Percentiles rank a stretch among this genome's conserved stretches.
Conservation (phyloP, 169 alveolate genomes). For the Plasmodium sp. region DNA sequence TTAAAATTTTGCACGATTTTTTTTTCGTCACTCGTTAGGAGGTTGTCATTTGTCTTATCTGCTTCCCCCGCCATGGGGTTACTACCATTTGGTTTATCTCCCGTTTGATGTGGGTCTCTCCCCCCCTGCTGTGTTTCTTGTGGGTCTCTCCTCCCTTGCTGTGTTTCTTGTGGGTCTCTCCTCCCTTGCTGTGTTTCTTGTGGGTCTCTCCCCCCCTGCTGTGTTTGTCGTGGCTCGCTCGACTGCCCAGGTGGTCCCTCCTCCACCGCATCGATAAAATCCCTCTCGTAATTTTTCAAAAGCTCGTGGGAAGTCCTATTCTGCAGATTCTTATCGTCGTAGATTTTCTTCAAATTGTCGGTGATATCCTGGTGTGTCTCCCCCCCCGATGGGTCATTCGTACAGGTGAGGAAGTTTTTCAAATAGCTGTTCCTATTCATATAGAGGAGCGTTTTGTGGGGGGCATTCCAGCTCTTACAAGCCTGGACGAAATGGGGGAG, state of each 20-base stretch:
- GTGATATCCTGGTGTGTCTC: slow-evolving; percentile 49
- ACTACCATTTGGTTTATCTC: not conserved
- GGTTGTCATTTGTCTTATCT: not conserved
- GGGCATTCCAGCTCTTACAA: slow-evolving; percentile 82
- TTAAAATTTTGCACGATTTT: slow-evolving; percentile 63
- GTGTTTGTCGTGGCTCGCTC: not conserved
- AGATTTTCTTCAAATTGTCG: slow-evolving; percentile 25
- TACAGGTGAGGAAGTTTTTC: slow-evolving; percentile 42
- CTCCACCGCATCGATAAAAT: slow-evolving; percentile 25
- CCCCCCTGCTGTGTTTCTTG: not conserved
- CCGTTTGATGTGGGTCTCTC: not conserved
- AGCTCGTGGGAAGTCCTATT: slow-evolving; percentile 36
- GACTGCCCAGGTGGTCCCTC: not conserved
- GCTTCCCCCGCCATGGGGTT: not conserved
- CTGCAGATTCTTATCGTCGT: slow-evolving; percentile 32
- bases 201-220: no score
- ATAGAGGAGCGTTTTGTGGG: slow-evolving; percentile 70
- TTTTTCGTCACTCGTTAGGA: slow-evolving; percentile 46
- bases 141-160: not conserved
- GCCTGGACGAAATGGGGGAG: slow-evolving; percentile 75
- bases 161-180: not conserved
- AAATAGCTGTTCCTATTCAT: slow-evolving; percentile 68
- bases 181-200: not conserved
- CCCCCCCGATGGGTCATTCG: not conserved
- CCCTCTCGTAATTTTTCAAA: slow-evolving; percentile 57